A percentile compares a stretch with the other conserved stretches of the same genome.
These are phyloP conservation scores for Stagonosporopsis cucurbitacearum DNA, from an alignment of 2,329 filamentous ascomycete genomes.

Conservation along the genomic window DNA sequence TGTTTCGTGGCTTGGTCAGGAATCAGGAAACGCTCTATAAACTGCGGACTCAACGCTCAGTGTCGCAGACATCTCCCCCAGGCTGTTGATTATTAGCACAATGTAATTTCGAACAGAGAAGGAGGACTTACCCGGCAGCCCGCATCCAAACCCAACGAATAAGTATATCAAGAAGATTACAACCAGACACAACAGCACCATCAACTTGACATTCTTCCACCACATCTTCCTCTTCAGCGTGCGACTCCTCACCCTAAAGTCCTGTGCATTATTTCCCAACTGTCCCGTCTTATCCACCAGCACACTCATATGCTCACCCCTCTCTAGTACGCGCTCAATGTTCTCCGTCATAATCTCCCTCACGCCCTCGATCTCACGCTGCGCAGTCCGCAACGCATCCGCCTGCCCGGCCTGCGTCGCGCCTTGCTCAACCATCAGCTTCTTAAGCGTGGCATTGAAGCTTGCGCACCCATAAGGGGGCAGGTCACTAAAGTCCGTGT, in stretches of 20 bases:
- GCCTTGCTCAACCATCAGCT: conserved; percentile 83
- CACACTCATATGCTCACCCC: conserved; percentile 88
- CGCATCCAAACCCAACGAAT: conserved; percentile 75
- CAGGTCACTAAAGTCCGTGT: conserved; percentile 75
- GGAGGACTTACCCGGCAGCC: conserved; percentile 61
- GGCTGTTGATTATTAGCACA: conserved; percentile 35
- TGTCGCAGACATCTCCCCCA: conserved; percentile 49
- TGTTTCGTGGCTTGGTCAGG: neutral
- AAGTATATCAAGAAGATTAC: conserved; percentile 74
- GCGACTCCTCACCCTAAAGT: conserved; percentile 87
- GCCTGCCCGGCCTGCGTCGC: conserved; percentile 72
- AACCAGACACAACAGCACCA: conserved; percentile 78
- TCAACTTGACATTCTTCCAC: conserved; percentile 99
- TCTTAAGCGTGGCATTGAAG: conserved; percentile 81
- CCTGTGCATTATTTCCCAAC: conserved; percentile 83
- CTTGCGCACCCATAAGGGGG: conserved; percentile 88
- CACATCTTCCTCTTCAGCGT: conserved; percentile 94
- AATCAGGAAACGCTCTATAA: neutral
- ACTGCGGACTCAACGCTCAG: neutral
- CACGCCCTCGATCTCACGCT: conserved; percentile 90
- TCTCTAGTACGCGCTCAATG: conserved; percentile 86
- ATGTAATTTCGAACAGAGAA: neutral
- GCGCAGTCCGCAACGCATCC: conserved; percentile 83
- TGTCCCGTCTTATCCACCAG: conserved; percentile 96
- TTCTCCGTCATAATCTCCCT: conserved; percentile 94